A percentile compares a stretch with the other conserved stretches of the same genome.
phyloP scores from a whole-genome alignment of 139 green algal genomes.

The Chlamydomonas sp. region DNA sequence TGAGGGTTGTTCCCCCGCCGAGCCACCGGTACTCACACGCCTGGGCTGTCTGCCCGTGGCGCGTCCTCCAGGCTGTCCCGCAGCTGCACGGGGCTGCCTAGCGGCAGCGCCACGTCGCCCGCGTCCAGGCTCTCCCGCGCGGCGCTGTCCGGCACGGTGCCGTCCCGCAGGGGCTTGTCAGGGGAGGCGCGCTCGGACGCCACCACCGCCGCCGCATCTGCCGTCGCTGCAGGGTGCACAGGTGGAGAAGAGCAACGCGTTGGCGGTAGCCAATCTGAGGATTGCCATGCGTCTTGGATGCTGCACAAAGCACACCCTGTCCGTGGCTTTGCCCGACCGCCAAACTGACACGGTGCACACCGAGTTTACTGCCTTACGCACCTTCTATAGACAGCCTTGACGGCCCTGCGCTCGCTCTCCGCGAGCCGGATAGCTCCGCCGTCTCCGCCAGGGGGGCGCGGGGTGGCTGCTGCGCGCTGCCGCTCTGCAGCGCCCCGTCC shows the following conservation, averaged over 20 bases:
- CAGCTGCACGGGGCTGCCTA: neutral
- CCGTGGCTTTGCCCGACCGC: neutral
- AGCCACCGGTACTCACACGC: too few relatives aligned
- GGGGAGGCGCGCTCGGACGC: too few relatives aligned
- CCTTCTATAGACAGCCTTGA: neutral
- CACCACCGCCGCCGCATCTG: too few relatives aligned
- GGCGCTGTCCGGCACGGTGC: neutral
- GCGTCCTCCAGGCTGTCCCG: neutral
- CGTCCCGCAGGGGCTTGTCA: neutral
- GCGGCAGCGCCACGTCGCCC: neutral
- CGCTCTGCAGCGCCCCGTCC: neutral
- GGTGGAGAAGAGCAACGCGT: too few relatives aligned
- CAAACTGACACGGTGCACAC: neutral
- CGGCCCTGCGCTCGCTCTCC: constrained; percentile 19
- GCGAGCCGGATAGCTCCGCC: constrained; percentile 16
- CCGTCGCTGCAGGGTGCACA: too few relatives aligned
- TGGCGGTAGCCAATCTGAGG: neutral
- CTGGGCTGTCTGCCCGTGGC: neutral
- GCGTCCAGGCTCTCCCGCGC: neutral
- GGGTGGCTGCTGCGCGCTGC: neutral
- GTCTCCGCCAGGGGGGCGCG: neutral
- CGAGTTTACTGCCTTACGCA: neutral
- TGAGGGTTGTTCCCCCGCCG: too few relatives aligned
- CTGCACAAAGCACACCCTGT: neutral
- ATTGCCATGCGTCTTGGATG: neutral